Conservation (phyloP, 2,329 filamentous ascomycete genomes). For the Nothomitra cinnamomea region DNA sequence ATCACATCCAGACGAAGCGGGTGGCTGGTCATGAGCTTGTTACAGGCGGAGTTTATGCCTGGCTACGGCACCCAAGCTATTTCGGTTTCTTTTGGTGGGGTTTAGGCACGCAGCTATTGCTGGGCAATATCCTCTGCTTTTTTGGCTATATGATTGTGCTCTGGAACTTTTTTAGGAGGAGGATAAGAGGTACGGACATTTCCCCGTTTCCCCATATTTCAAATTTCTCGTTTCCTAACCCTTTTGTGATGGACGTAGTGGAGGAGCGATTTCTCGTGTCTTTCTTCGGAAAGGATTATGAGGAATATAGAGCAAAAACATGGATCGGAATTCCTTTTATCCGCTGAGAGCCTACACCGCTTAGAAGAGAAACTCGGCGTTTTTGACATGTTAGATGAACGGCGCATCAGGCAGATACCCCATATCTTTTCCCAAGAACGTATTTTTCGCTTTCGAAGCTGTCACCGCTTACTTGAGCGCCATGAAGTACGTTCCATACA, state of each 20-base stretch:
- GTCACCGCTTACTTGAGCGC: no score
- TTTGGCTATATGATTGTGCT: slow-evolving; percentile 55
- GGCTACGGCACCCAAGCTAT: slow-evolving; percentile 75
- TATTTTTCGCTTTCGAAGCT: no score
- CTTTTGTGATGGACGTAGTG: slow-evolving; percentile 23
- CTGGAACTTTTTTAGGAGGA: slow-evolving; percentile 65
- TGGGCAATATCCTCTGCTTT: slow-evolving; percentile 72
- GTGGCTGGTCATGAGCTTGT: slow-evolving; percentile 66
- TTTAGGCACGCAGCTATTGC: slow-evolving; percentile 76
- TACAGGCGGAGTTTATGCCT: slow-evolving; percentile 59
- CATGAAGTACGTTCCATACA: no score
- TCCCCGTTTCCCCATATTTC: not conserved
- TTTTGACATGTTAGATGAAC: not conserved
- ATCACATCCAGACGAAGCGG: slow-evolving; percentile 50
- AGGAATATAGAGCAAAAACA: slow-evolving; percentile 52
- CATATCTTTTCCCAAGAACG: not conserved
- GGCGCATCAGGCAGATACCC: not conserved
- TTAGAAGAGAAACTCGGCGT: not conserved
- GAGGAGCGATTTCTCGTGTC: slow-evolving; percentile 63
- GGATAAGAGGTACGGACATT: slow-evolving; percentile 45
- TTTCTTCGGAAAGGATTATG: slow-evolving; percentile 77
- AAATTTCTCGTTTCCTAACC: slow-evolving; percentile 9
- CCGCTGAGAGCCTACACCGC: slow-evolving; percentile 13
- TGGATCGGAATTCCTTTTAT: slow-evolving; percentile 71
- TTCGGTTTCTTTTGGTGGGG: slow-evolving; percentile 99